A percentile compares a stretch with the other conserved stretches of the same genome.
Conservation (phyloP, 2,329 filamentous ascomycete species). For the Camptophora hylomeconis region DNA sequence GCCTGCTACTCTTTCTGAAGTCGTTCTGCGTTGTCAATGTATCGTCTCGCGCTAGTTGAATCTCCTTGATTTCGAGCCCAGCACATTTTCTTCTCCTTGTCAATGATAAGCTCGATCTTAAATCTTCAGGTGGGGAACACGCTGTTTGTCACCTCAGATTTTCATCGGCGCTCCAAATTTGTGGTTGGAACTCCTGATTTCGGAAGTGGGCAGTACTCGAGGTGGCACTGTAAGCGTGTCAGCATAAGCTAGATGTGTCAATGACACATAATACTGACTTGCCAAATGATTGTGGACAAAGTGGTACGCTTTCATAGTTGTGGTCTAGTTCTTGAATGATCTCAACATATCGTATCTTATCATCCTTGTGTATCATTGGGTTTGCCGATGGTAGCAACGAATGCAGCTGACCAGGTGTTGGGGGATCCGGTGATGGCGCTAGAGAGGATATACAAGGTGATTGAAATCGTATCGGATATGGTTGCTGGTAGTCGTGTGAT, state of each 20-base stretch:
- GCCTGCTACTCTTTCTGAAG: too few species aligned
- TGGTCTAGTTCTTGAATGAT: too few species aligned
- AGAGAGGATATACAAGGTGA: constrained; percentile 20
- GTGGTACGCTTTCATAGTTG: constrained; percentile 27
- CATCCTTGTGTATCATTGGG: constrained; percentile 22
- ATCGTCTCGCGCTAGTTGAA: too few species aligned
- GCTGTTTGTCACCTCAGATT: too few species aligned
- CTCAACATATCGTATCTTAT: constrained; percentile 27
- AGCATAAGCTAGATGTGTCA: neutral
- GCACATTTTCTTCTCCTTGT: too few species aligned
- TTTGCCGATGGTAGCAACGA: constrained; percentile 18
- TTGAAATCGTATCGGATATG: constrained; percentile 14
- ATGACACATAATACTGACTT: constrained; percentile 22
- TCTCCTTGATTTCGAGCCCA: too few species aligned
- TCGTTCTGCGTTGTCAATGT: too few species aligned
- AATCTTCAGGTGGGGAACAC: too few species aligned
- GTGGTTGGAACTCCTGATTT: constrained; percentile 31
- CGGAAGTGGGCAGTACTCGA: constrained; percentile 34
- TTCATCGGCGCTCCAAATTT: constrained; percentile 28
- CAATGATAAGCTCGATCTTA: too few species aligned
- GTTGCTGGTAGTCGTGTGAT: neutral
- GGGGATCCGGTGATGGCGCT: constrained; percentile 19
- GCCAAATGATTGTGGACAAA: constrained; percentile 26
- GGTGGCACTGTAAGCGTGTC: constrained; percentile 22
- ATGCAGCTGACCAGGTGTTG: constrained; percentile 18